Percentiles rank a stretch among this genome's conserved stretches.
phyloP scores from a whole-genome alignment of 2,329 filamentous ascomycete species.

The Cryoendolithus antarcticus region DNA sequence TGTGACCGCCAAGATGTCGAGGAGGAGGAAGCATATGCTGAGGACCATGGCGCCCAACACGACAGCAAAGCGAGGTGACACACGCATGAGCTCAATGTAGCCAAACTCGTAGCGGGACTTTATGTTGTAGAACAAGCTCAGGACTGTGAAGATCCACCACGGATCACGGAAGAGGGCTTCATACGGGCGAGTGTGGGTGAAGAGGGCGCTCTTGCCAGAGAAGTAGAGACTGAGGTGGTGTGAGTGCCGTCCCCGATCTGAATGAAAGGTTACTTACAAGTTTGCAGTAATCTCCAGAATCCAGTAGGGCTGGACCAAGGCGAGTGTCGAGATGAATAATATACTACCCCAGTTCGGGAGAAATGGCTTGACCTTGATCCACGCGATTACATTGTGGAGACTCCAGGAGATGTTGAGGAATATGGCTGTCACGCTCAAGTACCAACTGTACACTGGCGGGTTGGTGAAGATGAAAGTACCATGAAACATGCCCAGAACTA shows the following conservation, averaged over 20 bases:
- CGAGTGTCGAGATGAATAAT: conserved; percentile 47
- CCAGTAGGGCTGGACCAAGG: conserved; percentile 52
- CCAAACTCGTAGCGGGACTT: conserved; percentile 49
- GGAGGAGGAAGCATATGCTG: conserved; percentile 47
- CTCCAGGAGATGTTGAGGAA: conserved; percentile 51
- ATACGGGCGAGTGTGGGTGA: conserved; percentile 43
- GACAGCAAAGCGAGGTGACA: conserved; percentile 53
- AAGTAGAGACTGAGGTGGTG: conserved; percentile 39
- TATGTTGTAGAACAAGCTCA: conserved; percentile 51
- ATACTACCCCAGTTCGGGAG: conserved; percentile 28
- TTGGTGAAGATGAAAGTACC: conserved; percentile 47
- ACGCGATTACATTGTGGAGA: conserved; percentile 54
- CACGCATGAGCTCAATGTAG: conserved; percentile 41
- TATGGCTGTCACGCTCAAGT: conserved; percentile 47
- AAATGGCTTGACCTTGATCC: conserved; percentile 55
- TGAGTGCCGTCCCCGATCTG: neutral
- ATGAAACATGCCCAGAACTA: conserved; percentile 45
- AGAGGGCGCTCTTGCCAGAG: conserved; percentile 30
- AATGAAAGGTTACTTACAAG: conserved; percentile 26
- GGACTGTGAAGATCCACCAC: conserved; percentile 55
- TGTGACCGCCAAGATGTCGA: conserved; percentile 50
- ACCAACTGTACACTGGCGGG: conserved; percentile 49
- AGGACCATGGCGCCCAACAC: conserved; percentile 50
- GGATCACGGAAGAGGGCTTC: conserved; percentile 53
- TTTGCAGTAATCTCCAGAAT: conserved; percentile 53